Evolutionary conservation across 768 basidiomycete species (phyloP).

Genomic region (Hericium alpestre): DNA sequence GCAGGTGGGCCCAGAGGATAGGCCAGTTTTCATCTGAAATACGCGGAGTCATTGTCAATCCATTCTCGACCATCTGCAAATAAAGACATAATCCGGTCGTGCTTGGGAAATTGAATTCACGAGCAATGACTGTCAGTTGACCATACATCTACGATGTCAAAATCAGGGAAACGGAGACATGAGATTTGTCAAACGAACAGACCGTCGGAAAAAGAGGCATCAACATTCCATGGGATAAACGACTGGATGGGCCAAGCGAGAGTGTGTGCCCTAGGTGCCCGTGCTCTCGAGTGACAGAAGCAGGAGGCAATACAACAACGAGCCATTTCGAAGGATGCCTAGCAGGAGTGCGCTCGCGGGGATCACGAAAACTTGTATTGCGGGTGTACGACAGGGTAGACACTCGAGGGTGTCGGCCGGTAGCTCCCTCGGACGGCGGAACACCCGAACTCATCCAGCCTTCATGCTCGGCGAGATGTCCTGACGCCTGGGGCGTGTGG

Average conservation of each 20-base stretch:
- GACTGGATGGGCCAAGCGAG: constrained; percentile 45
- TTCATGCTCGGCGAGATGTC: no score
- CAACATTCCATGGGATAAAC: constrained; percentile 57
- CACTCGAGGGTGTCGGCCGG: constrained; percentile 22
- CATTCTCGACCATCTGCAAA: constrained; percentile 50
- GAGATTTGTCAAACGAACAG: constrained; percentile 12
- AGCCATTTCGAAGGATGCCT: constrained; percentile 36
- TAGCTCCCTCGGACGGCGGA: constrained; percentile 22
- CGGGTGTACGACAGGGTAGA: constrained; percentile 46
- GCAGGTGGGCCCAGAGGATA: constrained; percentile 54
- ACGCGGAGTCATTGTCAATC: constrained; percentile 49
- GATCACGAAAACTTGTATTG: constrained; percentile 30
- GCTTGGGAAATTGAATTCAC: constrained; percentile 75
- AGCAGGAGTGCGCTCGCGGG: constrained; percentile 29
- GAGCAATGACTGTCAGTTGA: constrained; percentile 69
- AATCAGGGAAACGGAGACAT: constrained; percentile 3
- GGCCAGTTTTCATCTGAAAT: constrained; percentile 75
- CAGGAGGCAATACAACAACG: constrained; percentile 58
- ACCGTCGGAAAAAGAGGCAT: constrained; percentile 73
- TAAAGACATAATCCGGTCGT: constrained; percentile 72
- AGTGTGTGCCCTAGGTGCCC: constrained; percentile 49
- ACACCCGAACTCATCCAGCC: constrained; percentile 4
- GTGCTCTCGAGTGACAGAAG: constrained; percentile 46
- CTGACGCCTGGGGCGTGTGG: neutral
- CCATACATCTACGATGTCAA: constrained; percentile 49